Evolutionary conservation across 805 yeast species (phyloP).

Genomic region (Candida broadrunensis): DNA sequence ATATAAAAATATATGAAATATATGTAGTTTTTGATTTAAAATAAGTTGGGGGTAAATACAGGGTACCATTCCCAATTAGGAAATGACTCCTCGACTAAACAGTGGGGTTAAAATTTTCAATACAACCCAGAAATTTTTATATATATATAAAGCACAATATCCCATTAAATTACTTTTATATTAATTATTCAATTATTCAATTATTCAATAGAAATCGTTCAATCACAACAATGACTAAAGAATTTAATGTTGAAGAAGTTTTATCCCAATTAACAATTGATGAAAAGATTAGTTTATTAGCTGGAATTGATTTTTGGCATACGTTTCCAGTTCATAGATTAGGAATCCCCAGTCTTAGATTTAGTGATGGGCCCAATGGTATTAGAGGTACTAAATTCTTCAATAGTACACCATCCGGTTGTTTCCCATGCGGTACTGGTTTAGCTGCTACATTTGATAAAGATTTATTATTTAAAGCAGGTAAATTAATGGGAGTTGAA

Average conservation of each 20-base stretch:
- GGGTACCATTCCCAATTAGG: too few species aligned
- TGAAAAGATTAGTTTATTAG: slow-evolving; percentile 22
- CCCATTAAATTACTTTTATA: too few species aligned
- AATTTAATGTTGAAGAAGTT: slow-evolving; percentile 20
- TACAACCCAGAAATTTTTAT: too few species aligned
- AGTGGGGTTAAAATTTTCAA: too few species aligned
- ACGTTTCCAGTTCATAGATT: slow-evolving; percentile 38
- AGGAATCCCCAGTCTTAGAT: slow-evolving; percentile 45
- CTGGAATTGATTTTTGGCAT: slow-evolving; percentile 51
- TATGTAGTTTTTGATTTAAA: too few species aligned
- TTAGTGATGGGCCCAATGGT: slow-evolving; percentile 35
- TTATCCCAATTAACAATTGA: slow-evolving; percentile 21
- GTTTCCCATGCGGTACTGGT: slow-evolving; percentile 35
- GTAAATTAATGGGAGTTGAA: slow-evolving; percentile 30
- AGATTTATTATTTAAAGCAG: slow-evolving; percentile 22
- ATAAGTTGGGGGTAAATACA: too few species aligned
- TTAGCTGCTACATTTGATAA: slow-evolving; percentile 30
- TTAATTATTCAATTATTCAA: too few species aligned
- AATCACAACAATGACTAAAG: too few species aligned
- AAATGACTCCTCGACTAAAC: too few species aligned
- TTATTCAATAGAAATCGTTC: too few species aligned
- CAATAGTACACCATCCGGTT: slow-evolving; percentile 26
- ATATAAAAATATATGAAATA: too few species aligned
- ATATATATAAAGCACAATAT: too few species aligned
- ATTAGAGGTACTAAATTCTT: slow-evolving; percentile 28